phyloP scores from a whole-genome alignment of 805 yeast genomes.

The Pichia occidentalis region DNA sequence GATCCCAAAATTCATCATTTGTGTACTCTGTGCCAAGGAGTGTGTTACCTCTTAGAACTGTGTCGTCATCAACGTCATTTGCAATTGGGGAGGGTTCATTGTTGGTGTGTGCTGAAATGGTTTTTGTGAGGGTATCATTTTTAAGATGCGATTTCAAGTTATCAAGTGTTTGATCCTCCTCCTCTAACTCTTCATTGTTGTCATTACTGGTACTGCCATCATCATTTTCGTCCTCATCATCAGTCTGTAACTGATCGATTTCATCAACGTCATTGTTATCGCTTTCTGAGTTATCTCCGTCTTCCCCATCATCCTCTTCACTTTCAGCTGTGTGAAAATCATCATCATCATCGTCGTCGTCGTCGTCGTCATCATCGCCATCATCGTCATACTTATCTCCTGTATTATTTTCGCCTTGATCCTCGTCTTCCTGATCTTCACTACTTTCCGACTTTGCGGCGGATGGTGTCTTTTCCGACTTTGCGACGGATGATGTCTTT shows the following conservation, averaged over 20 bases:
- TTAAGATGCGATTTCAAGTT: conserved; percentile 25
- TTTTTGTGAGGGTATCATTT: conserved; percentile 27
- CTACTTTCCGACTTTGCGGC: not conserved
- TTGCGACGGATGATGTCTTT: not conserved
- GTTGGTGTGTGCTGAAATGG: not conserved
- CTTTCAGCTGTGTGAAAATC: conserved; percentile 22
- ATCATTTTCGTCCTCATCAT: not conserved
- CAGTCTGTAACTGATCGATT: conserved; percentile 11
- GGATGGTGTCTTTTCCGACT: not conserved
- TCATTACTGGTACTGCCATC: too few species aligned
- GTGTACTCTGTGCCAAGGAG: conserved; percentile 19
- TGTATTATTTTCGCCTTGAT: conserved; percentile 1
- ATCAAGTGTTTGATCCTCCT: too few species aligned
- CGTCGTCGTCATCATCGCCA: conserved; percentile 6
- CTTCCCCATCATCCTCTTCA: conserved; percentile 4
- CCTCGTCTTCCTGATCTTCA: not conserved
- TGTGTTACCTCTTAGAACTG: conserved; percentile 17
- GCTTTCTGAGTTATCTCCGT: conserved; percentile 23
- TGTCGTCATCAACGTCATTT: conserved; percentile 26
- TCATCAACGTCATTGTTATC: conserved; percentile 26
- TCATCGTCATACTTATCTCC: conserved; percentile 5
- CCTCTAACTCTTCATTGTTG: too few species aligned
- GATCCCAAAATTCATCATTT: conserved; percentile 43
- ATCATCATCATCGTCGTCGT: conserved; percentile 17
- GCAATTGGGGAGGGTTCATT: conserved; percentile 19